A percentile compares a stretch with the other conserved stretches of the same genome.
phyloP scores from a whole-genome alignment of 208 protist genomes.

The Leishmania gerbilli region DNA sequence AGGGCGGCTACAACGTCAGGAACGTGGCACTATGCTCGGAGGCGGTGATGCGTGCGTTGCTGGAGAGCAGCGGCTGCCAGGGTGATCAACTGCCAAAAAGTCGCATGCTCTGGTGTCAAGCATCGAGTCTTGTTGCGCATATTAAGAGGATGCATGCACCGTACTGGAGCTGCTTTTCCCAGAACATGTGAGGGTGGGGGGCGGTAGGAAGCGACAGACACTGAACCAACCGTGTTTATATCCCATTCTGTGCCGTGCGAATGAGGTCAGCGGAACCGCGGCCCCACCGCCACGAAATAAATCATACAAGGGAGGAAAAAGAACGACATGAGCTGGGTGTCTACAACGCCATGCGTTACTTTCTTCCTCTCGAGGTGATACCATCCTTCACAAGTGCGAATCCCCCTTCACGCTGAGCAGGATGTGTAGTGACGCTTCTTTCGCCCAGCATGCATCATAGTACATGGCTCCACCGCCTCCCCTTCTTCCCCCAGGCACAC shows the following conservation, averaged over 20 bases:
- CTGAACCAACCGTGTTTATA: neutral
- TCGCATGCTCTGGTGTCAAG: constrained; percentile 66
- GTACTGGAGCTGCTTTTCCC: constrained; percentile 26
- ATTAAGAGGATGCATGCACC: constrained; percentile 24
- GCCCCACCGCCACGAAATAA: neutral
- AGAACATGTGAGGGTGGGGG: neutral
- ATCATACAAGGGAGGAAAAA: neutral
- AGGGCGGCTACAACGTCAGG: constrained; percentile 91
- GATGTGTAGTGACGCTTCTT: neutral
- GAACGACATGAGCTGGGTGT: neutral
- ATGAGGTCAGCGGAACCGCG: neutral
- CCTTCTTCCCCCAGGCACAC: neutral
- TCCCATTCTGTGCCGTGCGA: neutral
- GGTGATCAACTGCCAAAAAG: constrained; percentile 35
- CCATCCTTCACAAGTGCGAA: neutral
- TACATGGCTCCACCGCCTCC: neutral
- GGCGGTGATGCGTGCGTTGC: constrained; percentile 77
- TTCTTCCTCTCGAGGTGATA: neutral
- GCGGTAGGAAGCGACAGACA: neutral
- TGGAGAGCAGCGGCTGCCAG: constrained; percentile 39
- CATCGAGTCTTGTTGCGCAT: constrained; percentile 7
- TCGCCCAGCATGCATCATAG: neutral
- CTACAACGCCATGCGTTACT: neutral
- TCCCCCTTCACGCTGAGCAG: neutral
- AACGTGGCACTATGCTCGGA: constrained; percentile 85